Conservation (phyloP, 306 rosid species). For the Quercus wislizeni region DNA sequence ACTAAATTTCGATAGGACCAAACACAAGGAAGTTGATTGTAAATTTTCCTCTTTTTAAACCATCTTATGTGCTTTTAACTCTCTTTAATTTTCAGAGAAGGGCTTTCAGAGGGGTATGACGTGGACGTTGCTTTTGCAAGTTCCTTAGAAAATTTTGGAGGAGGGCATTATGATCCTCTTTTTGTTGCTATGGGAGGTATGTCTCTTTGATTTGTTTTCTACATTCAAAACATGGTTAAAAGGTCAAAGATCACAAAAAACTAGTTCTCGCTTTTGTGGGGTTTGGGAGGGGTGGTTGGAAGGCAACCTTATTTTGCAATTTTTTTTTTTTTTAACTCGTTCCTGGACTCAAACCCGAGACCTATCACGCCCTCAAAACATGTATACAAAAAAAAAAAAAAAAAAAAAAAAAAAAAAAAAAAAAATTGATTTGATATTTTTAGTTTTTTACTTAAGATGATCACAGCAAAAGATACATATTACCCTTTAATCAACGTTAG, state of each 20-base stretch:
- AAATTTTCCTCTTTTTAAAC: too few species aligned
- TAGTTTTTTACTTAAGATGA: constrained; percentile 10
- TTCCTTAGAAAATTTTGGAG: constrained; percentile 87
- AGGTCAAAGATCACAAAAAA: too few species aligned
- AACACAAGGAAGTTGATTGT: too few species aligned
- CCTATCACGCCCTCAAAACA: background rate
- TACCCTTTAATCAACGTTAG: constrained; percentile 13
- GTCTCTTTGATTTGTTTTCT: constrained; percentile 5
- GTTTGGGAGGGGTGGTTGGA: too few species aligned
- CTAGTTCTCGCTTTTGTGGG: too few species aligned
- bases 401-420: background rate
- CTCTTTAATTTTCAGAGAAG: constrained; percentile 60
- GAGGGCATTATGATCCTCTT: constrained; percentile 89
- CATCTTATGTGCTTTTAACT: constrained; percentile 2
- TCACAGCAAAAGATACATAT: constrained; percentile 8
- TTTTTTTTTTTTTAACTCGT: too few species aligned
- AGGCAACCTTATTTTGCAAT: rapidly evolving
- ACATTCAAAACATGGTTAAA: background rate
- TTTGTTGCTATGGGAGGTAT: constrained; percentile 94
- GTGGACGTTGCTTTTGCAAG: constrained; percentile 86
- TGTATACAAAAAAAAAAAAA: constrained; percentile 2
- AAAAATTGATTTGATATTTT: background rate
- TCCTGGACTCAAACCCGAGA: too few species aligned
- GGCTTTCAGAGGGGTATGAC: constrained; percentile 87
- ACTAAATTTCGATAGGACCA: too few species aligned